These are phyloP conservation scores for Phytophthora idaei DNA, from an alignment of 352 stramenopile species.

Conservation along the genomic window DNA sequence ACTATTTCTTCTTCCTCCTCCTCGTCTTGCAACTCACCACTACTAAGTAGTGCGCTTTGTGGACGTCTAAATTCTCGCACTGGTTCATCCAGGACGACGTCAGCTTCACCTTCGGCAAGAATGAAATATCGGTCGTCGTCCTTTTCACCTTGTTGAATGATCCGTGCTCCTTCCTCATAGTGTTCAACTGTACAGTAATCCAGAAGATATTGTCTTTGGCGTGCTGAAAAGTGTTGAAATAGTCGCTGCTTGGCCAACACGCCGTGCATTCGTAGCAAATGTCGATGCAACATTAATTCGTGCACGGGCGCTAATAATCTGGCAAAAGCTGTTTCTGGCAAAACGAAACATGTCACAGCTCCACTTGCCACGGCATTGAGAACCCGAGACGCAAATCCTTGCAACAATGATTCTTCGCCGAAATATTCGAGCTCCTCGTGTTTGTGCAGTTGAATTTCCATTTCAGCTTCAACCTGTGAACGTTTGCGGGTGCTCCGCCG, in stretches of 20 bases:
- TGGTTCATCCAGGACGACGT: slow-evolving; percentile 57
- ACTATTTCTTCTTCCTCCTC: slow-evolving; percentile 8
- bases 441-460: slow-evolving; percentile 62
- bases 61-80: slow-evolving; percentile 5
- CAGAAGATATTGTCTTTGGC: slow-evolving; percentile 42
- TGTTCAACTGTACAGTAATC: slow-evolving; percentile 51
- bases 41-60: not conserved
- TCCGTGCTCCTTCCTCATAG: slow-evolving; percentile 50
- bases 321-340: slow-evolving; percentile 47
- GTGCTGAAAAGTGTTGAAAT: slow-evolving; percentile 54
- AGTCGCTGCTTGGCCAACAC: slow-evolving; percentile 70
- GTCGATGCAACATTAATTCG: slow-evolving; percentile 61
- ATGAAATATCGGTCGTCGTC: slow-evolving; percentile 76
- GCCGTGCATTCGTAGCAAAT: slow-evolving; percentile 53
- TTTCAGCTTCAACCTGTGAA: slow-evolving; percentile 51
- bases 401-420: slow-evolving; percentile 60
- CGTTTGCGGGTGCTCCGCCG: slow-evolving; percentile 29
- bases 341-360: slow-evolving; percentile 52
- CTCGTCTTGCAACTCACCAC: slow-evolving; percentile 1
- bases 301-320: slow-evolving; percentile 56
- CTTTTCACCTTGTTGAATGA: slow-evolving; percentile 63
- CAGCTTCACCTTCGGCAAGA: slow-evolving; percentile 60
- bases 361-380: slow-evolving; percentile 66
- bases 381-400: slow-evolving; percentile 27
- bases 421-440: slow-evolving; percentile 71